Percentiles rank a stretch among this genome's conserved stretches.
Conservation (phyloP, 176 grass and related monocot species). For the Oryza brachyantha region DNA sequence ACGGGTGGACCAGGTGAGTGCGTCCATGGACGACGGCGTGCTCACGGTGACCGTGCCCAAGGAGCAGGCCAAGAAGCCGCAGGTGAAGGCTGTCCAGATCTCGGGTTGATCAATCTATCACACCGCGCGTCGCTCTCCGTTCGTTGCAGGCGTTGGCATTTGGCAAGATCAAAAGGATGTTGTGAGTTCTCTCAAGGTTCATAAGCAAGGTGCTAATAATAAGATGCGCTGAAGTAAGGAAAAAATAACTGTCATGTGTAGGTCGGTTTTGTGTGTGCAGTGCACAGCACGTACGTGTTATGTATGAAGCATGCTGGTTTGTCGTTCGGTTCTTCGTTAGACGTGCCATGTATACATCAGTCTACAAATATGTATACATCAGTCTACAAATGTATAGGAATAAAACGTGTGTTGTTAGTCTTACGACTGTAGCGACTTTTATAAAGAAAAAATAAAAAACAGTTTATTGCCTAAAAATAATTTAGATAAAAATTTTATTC, state of each 20-base stretch:
- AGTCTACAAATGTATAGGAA: background rate
- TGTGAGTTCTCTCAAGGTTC: too few species aligned
- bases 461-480: too few species aligned
- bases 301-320: background rate
- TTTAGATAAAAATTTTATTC: too few species aligned
- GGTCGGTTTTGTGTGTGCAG: background rate
- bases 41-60: constrained; percentile 45
- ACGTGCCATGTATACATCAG: background rate
- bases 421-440: background rate
- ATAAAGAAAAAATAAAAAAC: too few species aligned
- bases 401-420: background rate
- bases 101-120: background rate
- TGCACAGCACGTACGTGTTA: background rate
- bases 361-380: background rate
- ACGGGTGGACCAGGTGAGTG: constrained; percentile 32
- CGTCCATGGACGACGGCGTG: constrained; percentile 31
- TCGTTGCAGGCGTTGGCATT: too few species aligned
- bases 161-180: background rate
- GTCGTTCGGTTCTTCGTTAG: background rate
- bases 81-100: constrained; percentile 35
- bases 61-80: background rate
- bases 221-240: background rate
- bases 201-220: too few species aligned
- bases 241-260: background rate
- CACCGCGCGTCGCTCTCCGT: too few species aligned